These are phyloP conservation scores for Pythium apleroticum DNA, from an alignment of 352 stramenopile species.

Conservation along the genomic window DNA sequence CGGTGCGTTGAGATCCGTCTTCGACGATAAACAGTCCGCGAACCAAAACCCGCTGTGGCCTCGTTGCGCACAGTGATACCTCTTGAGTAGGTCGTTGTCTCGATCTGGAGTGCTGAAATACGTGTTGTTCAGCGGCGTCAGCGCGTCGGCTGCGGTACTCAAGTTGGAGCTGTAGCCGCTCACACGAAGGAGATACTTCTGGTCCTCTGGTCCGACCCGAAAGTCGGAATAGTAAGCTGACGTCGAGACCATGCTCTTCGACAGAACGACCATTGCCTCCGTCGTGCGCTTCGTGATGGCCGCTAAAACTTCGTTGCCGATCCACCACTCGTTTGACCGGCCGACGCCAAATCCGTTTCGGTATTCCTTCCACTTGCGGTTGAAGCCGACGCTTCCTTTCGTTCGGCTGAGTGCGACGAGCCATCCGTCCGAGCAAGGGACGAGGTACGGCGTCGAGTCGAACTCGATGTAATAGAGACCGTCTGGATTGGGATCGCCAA, in stretches of 20 bases:
- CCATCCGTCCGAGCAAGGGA: constrained; percentile 60
- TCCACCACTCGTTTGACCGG: constrained; percentile 50
- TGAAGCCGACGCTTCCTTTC: constrained; percentile 53
- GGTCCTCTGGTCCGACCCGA: constrained; percentile 39
- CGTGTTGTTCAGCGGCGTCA: constrained; percentile 46
- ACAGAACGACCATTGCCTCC: constrained; percentile 54
- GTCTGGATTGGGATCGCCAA: constrained; percentile 52
- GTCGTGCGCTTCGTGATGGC: constrained; percentile 35
- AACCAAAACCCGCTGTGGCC: constrained; percentile 64
- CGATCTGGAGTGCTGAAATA: constrained; percentile 62
- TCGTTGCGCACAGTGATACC: constrained; percentile 46
- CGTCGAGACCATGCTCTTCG: constrained; percentile 41
- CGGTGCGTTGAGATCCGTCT: constrained; percentile 53
- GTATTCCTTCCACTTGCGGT: constrained; percentile 64
- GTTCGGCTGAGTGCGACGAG: constrained; percentile 49
- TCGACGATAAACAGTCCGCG: constrained; percentile 38
- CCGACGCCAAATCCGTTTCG: constrained; percentile 51
- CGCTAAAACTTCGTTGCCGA: constrained; percentile 50
- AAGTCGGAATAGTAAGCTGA: constrained; percentile 48
- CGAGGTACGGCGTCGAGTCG: constrained; percentile 30
- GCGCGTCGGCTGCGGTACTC: constrained; percentile 44
- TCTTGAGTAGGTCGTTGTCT: constrained; percentile 49
- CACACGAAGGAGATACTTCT: constrained; percentile 52
- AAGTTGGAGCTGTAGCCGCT: constrained; percentile 32
- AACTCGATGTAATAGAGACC: constrained; percentile 54